Conservation (phyloP, 2,329 filamentous ascomycete species). For the Venturia oleaginea region DNA sequence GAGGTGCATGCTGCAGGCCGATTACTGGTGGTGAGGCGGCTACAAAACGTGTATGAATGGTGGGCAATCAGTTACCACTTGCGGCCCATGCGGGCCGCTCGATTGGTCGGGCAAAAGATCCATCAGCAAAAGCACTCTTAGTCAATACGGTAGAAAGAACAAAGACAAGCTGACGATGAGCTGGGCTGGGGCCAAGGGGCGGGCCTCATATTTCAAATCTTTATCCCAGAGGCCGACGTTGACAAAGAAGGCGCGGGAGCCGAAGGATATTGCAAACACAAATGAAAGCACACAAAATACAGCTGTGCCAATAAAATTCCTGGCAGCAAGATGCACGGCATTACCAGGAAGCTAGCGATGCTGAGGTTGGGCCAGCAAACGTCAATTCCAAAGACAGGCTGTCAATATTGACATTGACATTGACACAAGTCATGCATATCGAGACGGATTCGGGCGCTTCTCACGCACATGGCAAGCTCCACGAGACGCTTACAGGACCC, state of each 20-base stretch:
- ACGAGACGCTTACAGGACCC: not conserved
- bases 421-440: not conserved
- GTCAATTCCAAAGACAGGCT: not conserved
- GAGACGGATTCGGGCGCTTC: not conserved
- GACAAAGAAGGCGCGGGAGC: not conserved
- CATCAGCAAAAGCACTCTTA: not conserved
- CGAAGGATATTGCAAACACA: not conserved
- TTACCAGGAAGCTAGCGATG: too few species aligned
- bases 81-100: not conserved
- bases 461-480: conserved; percentile 7
- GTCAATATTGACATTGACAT: not conserved
- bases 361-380: not conserved
- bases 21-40: not conserved
- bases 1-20: not conserved
- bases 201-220: not conserved
- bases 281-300: not conserved
- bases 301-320: not conserved
- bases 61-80: not conserved
- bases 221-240: not conserved
- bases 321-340: not conserved
- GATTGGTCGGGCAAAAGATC: not conserved
- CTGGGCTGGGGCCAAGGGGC: not conserved
- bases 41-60: not conserved
- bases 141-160: not conserved
- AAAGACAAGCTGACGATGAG: not conserved